Base-by-base conservation (phyloP, 371 early-diverging fungal genomes). In the Basidiobolus heterosporus region DNA sequence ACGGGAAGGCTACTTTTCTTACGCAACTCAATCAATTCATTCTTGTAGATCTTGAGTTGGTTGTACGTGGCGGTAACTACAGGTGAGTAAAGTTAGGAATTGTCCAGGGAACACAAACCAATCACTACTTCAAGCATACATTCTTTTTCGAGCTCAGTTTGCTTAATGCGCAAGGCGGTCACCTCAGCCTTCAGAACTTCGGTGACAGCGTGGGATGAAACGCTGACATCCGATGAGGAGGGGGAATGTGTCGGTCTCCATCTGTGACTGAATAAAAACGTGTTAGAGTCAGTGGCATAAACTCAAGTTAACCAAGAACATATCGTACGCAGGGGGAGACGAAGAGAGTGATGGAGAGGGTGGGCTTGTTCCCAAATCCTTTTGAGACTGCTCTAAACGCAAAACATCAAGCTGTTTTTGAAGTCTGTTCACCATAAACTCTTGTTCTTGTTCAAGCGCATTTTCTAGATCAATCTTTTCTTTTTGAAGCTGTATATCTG, bases 381-480 rank as follows among this genome's bases (percentile, higher is more conserved):
- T 55, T 53, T 57, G 47, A 45, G 46, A 53, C 40, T 64, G 65
- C 42, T 74, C 69, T 23, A 60, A 55, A 21, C 69, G 62, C 48
- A 73, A 52, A 6, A 65, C 59, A 41, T 76, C 78, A 44, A 75
- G 42, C 49, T 76, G 79, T 44, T 73, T 76, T 44, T 69, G 78
- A 36, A 75, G 59, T 42, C 63, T 70, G 52, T 86, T 86, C 36
- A 86, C 83, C 47, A 85, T 72, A 45, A 72, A 78, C 60, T 86
- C 87, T 56, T 86, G 87, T 47, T 85, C 86, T 55, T 80, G 84
- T 48, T 86, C 87, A 50, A 86, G 58, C 3, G 80, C 76, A 50
- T 74, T 82, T 45, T 86, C 87, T 62, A 86, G 62, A 44, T 83
- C 78, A 49, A 83, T 67, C 58, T 85, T 86, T 55, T 86, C 87